Evolutionary conservation across 306 rosid species (phyloP).

Genomic region (Comarum palustre): DNA sequence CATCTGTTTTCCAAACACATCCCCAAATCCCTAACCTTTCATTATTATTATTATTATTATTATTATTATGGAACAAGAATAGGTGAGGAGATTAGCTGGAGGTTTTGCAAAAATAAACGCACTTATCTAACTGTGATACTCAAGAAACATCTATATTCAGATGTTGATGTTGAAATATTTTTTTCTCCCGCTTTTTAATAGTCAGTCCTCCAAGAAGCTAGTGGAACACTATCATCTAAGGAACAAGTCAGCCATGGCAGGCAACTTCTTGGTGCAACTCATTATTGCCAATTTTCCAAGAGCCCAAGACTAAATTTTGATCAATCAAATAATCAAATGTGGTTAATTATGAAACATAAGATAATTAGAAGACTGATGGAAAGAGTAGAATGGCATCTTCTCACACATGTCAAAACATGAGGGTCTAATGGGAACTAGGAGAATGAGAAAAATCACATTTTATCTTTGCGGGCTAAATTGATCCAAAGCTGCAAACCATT

Average conservation of each 20-base stretch:
- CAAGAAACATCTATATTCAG: not conserved
- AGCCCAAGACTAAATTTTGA: not conserved
- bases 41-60: too few relatives aligned
- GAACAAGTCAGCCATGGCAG: constrained; percentile 11
- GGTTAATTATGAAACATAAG: not conserved
- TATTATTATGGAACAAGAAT: not conserved
- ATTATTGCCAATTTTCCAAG: not conserved
- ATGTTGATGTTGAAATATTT: not conserved
- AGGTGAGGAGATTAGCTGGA: not conserved
- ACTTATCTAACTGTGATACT: not conserved
- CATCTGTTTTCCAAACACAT: not conserved
- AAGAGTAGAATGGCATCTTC: not conserved
- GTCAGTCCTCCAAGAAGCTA: not conserved
- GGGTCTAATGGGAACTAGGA: not conserved
- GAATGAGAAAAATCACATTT: constrained; percentile 46
- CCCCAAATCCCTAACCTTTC: too few relatives aligned
- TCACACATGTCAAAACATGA: not conserved
- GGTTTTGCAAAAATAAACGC: not conserved
- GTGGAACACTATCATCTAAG: not conserved
- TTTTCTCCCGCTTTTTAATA: not conserved
- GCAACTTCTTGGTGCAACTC: not conserved
- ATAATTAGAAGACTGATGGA: not conserved
- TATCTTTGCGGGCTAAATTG: constrained; percentile 66
- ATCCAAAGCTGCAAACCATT: constrained; percentile 92
- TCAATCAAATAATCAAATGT: not conserved